phyloP scores from a whole-genome alignment of 2,329 filamentous ascomycete species.

The Colletotrichum karsti region DNA sequence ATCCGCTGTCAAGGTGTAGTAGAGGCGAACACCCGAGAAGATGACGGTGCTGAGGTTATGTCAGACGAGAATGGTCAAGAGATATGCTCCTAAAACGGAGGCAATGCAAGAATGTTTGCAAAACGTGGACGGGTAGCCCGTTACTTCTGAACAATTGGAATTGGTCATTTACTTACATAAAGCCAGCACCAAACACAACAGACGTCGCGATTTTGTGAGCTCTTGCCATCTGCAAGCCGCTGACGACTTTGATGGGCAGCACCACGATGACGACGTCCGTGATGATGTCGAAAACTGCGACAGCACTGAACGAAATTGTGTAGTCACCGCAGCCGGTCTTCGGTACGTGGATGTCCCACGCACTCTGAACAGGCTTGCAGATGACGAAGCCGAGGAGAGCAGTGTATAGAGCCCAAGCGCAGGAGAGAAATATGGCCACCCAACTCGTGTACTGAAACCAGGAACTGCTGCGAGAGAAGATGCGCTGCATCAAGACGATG shows the following conservation, averaged over 20 bases:
- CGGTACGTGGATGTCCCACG: slow-evolving; percentile 36
- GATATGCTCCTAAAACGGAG: too few species aligned
- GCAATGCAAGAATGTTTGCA: too few species aligned
- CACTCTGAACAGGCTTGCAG: slow-evolving; percentile 43
- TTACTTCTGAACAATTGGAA: too few species aligned
- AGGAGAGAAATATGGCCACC: background rate
- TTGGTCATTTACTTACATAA: slow-evolving; percentile 28
- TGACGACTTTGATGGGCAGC: slow-evolving; percentile 27
- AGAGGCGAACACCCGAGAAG: slow-evolving; percentile 29
- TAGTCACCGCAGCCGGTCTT: slow-evolving; percentile 32
- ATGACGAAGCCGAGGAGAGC: slow-evolving; percentile 34
- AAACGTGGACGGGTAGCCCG: too few species aligned
- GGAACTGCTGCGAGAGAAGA: background rate
- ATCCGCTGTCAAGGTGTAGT: slow-evolving; percentile 25
- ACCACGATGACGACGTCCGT: slow-evolving; percentile 31
- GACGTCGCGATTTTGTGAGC: slow-evolving; percentile 27
- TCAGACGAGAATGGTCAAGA: background rate
- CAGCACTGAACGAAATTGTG: slow-evolving; percentile 21
- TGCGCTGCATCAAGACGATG: background rate
- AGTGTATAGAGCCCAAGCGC: background rate
- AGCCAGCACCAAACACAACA: slow-evolving; percentile 29
- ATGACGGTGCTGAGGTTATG: slow-evolving; percentile 21
- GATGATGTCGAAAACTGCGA: slow-evolving; percentile 32
- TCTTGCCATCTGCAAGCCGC: slow-evolving; percentile 26
- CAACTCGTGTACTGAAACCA: background rate